These are phyloP conservation scores for Curvularia sp. DNA, from an alignment of 2,329 filamentous ascomycete species.

Conservation along the genomic window DNA sequence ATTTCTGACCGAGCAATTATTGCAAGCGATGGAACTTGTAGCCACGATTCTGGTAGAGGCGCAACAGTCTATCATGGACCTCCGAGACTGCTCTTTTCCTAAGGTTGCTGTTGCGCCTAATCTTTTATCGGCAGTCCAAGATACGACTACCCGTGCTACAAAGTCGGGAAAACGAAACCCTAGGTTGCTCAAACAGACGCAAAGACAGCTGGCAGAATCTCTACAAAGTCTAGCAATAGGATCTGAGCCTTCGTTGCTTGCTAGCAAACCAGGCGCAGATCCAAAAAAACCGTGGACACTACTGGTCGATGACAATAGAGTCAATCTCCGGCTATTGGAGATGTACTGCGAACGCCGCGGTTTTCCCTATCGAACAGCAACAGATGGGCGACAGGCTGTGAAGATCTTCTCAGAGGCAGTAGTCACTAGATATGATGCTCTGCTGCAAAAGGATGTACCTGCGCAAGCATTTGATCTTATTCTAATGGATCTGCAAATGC, in stretches of 20 bases:
- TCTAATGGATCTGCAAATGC: slow-evolving; percentile 55
- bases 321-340: slow-evolving; percentile 55
- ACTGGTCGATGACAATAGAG: slow-evolving; percentile 56
- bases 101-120: slow-evolving; percentile 9
- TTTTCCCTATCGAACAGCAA: slow-evolving; percentile 48
- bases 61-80: slow-evolving; percentile 3
- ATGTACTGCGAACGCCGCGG: slow-evolving; percentile 57
- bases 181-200: slow-evolving; percentile 15
- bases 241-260: not conserved
- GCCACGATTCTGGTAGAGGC: slow-evolving; percentile 22
- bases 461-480: slow-evolving; percentile 41
- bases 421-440: slow-evolving; percentile 10
- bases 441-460: slow-evolving; percentile 9
- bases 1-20: slow-evolving; percentile 29
- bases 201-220: slow-evolving; percentile 20
- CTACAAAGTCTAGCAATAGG: slow-evolving; percentile 18
- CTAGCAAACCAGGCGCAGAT: not conserved
- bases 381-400: slow-evolving; percentile 53
- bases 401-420: slow-evolving; percentile 34
- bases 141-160: not conserved
- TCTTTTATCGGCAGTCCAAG: not conserved
- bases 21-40: slow-evolving; percentile 25
- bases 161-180: slow-evolving; percentile 7
- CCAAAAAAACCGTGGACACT: slow-evolving; percentile 39
- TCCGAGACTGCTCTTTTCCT: not conserved